A percentile compares a stretch with the other conserved stretches of the same genome.
phyloP scores from a whole-genome alignment of 176 grass and related monocot species.

The Eragrostis curvula region DNA sequence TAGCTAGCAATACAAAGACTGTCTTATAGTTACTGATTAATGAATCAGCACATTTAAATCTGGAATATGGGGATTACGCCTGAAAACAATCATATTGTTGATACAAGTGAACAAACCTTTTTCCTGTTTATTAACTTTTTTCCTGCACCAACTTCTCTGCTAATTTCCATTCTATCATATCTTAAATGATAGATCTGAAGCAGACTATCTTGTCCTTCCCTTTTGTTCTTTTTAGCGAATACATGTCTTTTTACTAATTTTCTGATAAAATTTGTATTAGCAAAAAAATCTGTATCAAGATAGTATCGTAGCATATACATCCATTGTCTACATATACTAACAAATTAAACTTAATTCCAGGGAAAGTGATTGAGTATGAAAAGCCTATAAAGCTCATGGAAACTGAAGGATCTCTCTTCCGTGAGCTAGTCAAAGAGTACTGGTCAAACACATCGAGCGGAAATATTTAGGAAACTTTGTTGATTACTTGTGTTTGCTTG shows the following conservation, averaged over 20 bases:
- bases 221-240: background rate
- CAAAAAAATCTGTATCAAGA: background rate
- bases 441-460: slow-evolving; percentile 61
- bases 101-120: background rate
- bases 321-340: background rate
- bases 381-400: slow-evolving; percentile 74
- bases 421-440: slow-evolving; percentile 73
- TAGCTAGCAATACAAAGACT: background rate
- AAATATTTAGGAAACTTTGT: slow-evolving; percentile 34
- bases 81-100: slow-evolving; percentile 5
- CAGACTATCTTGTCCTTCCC: background rate
- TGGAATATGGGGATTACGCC: background rate
- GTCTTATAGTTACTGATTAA: background rate
- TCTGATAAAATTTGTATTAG: background rate
- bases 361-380: slow-evolving; percentile 67
- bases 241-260: background rate
- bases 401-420: slow-evolving; percentile 72
- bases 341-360: slow-evolving; percentile 34
- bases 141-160: background rate
- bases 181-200: background rate
- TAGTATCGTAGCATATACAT: background rate
- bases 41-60: background rate
- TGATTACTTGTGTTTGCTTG: background rate
- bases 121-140: background rate
- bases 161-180: background rate